Conservation (phyloP, 768 basidiomycete species). For the Lactarius quietus region DNA sequence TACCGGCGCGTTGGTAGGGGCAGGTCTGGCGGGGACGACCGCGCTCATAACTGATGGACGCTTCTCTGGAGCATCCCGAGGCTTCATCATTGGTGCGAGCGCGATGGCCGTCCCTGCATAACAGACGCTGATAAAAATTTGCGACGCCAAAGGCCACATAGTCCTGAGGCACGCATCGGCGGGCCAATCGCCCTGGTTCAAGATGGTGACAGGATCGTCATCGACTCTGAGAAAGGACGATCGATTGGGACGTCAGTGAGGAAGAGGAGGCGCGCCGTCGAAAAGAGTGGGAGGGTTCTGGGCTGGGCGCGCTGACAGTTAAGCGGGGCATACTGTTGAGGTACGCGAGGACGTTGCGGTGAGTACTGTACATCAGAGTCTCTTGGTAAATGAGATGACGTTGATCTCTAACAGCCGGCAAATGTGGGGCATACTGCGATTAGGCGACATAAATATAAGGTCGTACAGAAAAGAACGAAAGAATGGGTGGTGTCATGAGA, state of each 20-base stretch:
- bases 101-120: background rate
- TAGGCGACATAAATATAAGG: constrained; percentile 30
- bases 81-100: constrained; percentile 53
- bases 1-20: constrained; percentile 81
- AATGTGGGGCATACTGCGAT: constrained; percentile 82
- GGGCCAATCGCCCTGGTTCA: constrained; percentile 85
- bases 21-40: constrained; percentile 72
- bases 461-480: background rate
- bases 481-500: background rate
- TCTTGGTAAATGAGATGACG: constrained; percentile 4
- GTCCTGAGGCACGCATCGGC: constrained; percentile 66
- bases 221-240: constrained; percentile 64
- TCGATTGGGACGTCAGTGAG: constrained; percentile 71
- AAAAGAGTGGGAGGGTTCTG: constrained; percentile 66
- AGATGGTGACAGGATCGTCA: constrained; percentile 76
- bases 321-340: constrained; percentile 71
- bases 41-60: constrained; percentile 87
- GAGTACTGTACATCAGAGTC: constrained; percentile 43
- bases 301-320: constrained; percentile 60
- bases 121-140: background rate
- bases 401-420: constrained; percentile 54
- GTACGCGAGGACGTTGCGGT: constrained; percentile 85
- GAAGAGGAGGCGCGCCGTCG: constrained; percentile 58
- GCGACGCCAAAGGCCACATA: constrained; percentile 48
- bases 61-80: constrained; percentile 78